Conservation (phyloP, 1,284 basidiomycete genomes). For the Grifola frondosa region DNA sequence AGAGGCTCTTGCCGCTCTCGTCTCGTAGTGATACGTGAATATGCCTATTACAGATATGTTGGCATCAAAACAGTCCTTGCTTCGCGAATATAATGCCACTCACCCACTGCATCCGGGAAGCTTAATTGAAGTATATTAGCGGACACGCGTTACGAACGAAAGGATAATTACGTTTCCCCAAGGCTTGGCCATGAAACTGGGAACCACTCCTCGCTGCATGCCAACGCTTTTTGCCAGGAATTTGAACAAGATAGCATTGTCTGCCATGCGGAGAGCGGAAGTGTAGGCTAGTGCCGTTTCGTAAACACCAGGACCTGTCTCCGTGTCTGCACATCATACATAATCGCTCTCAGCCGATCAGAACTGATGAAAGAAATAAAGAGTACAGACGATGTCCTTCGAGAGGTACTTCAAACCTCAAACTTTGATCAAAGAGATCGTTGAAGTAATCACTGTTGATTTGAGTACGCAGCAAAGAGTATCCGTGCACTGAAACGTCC, state of each 20-base stretch:
- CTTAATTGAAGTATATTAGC: conserved; percentile 37
- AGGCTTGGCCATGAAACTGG: conserved; percentile 98
- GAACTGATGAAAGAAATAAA: not conserved
- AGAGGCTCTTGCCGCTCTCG: conserved; percentile 71
- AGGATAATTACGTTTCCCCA: conserved; percentile 83
- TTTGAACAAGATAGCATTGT: conserved; percentile 94
- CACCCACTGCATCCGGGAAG: conserved; percentile 90
- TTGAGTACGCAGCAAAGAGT: conserved; percentile 85
- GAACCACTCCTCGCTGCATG: conserved; percentile 84
- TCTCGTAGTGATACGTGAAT: conserved; percentile 89
- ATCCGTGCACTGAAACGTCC: conserved; percentile 77
- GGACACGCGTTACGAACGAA: not conserved
- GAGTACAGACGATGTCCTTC: conserved; percentile 83
- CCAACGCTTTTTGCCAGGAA: conserved; percentile 90
- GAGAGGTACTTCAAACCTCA: conserved; percentile 77
- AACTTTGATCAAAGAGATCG: conserved; percentile 79
- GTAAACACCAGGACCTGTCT: conserved; percentile 91
- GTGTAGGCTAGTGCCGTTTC: conserved; percentile 95
- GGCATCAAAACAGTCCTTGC: not conserved
- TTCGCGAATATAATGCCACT: conserved; percentile 21
- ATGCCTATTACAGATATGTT: no score
- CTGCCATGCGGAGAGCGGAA: conserved; percentile 83
- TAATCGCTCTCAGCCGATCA: no score
- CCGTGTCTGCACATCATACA: conserved; percentile 66
- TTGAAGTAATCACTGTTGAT: conserved; percentile 90